These are phyloP conservation scores for Tuber umbilicatum DNA, from an alignment of 495 filamentous ascomycete genomes.

Conservation along the genomic window DNA sequence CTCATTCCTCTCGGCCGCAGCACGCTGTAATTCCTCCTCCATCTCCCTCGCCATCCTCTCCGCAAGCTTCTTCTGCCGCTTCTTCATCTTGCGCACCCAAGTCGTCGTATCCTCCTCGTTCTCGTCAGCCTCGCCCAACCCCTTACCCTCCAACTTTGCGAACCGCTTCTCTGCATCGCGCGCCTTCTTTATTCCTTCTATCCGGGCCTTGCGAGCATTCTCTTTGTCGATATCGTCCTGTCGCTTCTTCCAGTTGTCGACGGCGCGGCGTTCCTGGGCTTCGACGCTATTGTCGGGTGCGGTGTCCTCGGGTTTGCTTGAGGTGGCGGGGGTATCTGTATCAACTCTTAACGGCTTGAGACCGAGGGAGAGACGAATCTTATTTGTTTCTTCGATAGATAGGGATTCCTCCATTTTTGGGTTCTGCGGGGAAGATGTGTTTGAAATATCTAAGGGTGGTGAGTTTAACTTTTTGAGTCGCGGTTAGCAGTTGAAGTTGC, in stretches of 20 bases:
- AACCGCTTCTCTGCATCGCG: slow-evolving; percentile 73
- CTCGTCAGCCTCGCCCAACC: slow-evolving; percentile 65
- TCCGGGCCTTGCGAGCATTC: slow-evolving; percentile 62
- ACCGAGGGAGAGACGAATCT: slow-evolving; percentile 79
- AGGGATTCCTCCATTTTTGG: slow-evolving; percentile 44
- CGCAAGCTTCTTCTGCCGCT: slow-evolving; percentile 80
- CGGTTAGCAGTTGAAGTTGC: background rate
- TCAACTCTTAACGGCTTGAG: slow-evolving; percentile 79
- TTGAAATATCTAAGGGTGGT: background rate
- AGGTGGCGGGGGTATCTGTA: slow-evolving; percentile 51
- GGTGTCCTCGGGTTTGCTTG: slow-evolving; percentile 66
- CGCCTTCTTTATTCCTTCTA: slow-evolving; percentile 80
- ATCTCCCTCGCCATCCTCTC: slow-evolving; percentile 64
- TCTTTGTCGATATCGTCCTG: slow-evolving; percentile 51
- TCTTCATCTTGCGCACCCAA: slow-evolving; percentile 83
- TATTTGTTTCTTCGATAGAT: slow-evolving; percentile 90
- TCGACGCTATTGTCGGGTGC: slow-evolving; percentile 52
- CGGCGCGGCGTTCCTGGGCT: slow-evolving; percentile 45
- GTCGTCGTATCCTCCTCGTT: slow-evolving; percentile 65
- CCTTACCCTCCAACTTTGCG: slow-evolving; percentile 67
- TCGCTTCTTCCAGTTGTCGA: slow-evolving; percentile 58
- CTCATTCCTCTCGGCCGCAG: slow-evolving; percentile 51
- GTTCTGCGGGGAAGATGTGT: background rate
- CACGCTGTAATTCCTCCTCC: slow-evolving; percentile 60
- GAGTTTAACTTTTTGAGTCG: background rate